Percentiles rank a stretch among this genome's conserved stretches.
Conservation (phyloP, 2,329 filamentous ascomycete species). For the Tolypocladium paradoxum region DNA sequence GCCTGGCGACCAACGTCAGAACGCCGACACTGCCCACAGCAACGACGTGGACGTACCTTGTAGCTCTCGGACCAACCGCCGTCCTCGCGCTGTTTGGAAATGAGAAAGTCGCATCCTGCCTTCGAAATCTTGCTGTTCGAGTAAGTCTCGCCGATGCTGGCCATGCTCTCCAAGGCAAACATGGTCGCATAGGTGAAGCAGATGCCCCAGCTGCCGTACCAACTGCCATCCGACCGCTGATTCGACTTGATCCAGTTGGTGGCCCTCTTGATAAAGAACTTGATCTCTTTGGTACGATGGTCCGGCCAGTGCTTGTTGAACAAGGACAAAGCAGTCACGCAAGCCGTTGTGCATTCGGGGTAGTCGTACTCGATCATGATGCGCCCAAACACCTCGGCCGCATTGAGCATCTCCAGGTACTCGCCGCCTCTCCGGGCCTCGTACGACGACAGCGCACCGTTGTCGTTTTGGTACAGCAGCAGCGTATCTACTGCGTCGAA, state of each 20-base stretch:
- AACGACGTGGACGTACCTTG: conserved; percentile 33
- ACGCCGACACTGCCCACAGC: background rate
- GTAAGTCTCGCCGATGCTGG: conserved; percentile 73
- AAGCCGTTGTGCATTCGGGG: conserved; percentile 92
- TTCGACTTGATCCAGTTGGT: conserved; percentile 72
- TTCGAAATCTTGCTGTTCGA: conserved; percentile 58
- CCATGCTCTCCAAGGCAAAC: conserved; percentile 86
- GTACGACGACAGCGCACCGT: conserved; percentile 83
- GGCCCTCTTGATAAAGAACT: conserved; percentile 58
- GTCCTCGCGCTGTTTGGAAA: conserved; percentile 75
- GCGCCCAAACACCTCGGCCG: conserved; percentile 87
- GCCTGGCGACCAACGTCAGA: conserved; percentile 34
- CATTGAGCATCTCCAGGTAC: conserved; percentile 77
- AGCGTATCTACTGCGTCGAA: conserved; percentile 86
- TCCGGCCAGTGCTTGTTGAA: conserved; percentile 74
- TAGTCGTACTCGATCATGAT: conserved; percentile 99
- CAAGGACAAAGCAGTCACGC: conserved; percentile 74
- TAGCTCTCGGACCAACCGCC: conserved; percentile 98
- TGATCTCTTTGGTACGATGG: conserved; percentile 69
- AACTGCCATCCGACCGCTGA: conserved; percentile 75
- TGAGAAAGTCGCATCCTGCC: conserved; percentile 73
- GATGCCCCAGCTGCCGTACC: conserved; percentile 97
- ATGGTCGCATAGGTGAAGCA: conserved; percentile 96
- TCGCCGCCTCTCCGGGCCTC: conserved; percentile 71
- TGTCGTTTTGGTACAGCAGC: conserved; percentile 78